Evolutionary conservation across 805 yeast genomes (phyloP), one percentile per base, ranked within the genome.

Genomic region (Suhomyces canberraensis): DNA sequence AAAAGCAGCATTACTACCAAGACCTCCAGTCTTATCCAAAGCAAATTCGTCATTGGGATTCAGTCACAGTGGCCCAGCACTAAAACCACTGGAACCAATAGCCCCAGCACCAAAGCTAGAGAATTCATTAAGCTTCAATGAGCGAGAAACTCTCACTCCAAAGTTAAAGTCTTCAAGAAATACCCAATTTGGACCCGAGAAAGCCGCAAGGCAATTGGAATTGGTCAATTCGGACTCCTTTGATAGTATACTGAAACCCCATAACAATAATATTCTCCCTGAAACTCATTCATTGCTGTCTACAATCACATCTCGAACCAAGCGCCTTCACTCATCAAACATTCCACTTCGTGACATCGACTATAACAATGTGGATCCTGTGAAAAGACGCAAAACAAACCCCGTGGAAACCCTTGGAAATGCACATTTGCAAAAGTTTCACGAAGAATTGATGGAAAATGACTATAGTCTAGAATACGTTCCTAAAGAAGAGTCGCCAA

Each of bases 391-490:
- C 11, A 16, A 31, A 16, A 5, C 20, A n/a, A 33, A 18, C 29
- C 25, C 25, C 16, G 16, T 13, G 9, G 11, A n/a, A 14, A 34
- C 13, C 15, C 6, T 31, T 16, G 17, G 15, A 3, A 11, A 17
- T 4, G 31, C 25, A 3, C 21, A 20, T 11, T 16, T 18, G 25
- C 31, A 11, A 14, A 17, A 20, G 8, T n/a, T 25, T 21, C 14
- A 29, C 9, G 54, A 53, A 19, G 41, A 41, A 11, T 39, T 56
- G 15, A 45, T 49, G 1, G 57, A 51, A 13, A 56, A 59, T 24
- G 70, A 64, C 17, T 59, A 59, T 28, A 75, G 71, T 35, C 60
- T 78, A n/a, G 85, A 79, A 42, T 51, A 54, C 27, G 69, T 69
- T 16, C 75, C 83, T 4, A 52, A 55, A 16, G 52, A 50, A 24